Conservation (phyloP, 495 filamentous ascomycete genomes). For the Pyronema omphalodes region DNA sequence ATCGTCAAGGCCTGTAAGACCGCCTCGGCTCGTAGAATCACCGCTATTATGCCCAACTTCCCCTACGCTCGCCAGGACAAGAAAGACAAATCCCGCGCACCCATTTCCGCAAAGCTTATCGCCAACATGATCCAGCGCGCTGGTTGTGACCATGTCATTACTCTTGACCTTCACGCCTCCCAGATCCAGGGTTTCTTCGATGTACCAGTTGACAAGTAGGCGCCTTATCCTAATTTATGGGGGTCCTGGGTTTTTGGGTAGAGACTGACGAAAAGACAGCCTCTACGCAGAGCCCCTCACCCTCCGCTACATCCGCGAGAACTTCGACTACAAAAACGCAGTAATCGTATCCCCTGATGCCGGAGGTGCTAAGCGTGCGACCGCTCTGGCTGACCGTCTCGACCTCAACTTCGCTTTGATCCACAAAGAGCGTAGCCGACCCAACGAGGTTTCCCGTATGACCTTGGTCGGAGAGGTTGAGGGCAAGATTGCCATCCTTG, state of each 20-base stretch:
- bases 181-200: slow-evolving; percentile 35
- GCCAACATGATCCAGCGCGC: slow-evolving; percentile 26
- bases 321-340: slow-evolving; percentile 63
- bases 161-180: slow-evolving; percentile 42
- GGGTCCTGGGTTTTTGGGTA: not conserved
- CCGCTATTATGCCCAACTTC: slow-evolving; percentile 85
- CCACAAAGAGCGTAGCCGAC: slow-evolving; percentile 90
- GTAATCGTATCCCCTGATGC: slow-evolving; percentile 95
- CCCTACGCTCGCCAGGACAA: slow-evolving; percentile 96
- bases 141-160: slow-evolving; percentile 40
- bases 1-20: slow-evolving; percentile 98
- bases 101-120: slow-evolving; percentile 25
- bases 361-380: slow-evolving; percentile 88
- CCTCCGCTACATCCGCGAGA: slow-evolving; percentile 77
- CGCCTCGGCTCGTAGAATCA: slow-evolving; percentile 77
- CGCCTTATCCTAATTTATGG: not conserved
- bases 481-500: slow-evolving; percentile 37
- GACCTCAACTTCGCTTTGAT: slow-evolving; percentile 92
- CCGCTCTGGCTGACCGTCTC: slow-evolving; percentile 82
- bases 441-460: slow-evolving; percentile 94
- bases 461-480: slow-evolving; percentile 68
- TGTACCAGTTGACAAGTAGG: slow-evolving; percentile 34
- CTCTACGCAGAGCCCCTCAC: slow-evolving; percentile 92
- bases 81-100: slow-evolving; percentile 56
- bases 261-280: slow-evolving; percentile 30